phyloP scores from a whole-genome alignment of 2,329 filamentous ascomycete genomes.

The Rutstroemia sp. region DNA sequence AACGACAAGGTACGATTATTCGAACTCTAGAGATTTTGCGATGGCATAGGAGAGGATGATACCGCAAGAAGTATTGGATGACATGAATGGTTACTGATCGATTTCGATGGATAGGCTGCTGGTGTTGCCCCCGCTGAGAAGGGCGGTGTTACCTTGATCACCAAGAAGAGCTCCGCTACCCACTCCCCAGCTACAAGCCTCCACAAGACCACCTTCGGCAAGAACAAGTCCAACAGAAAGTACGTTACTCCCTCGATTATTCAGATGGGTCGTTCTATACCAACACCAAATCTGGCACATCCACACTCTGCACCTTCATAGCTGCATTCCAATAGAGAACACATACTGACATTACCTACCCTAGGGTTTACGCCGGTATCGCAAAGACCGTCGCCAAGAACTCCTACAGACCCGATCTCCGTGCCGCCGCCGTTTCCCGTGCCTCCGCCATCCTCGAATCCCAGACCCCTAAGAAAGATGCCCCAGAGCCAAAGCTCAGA shows the following conservation, averaged over 20 bases:
- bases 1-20: conserved; percentile 71
- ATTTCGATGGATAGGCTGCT: conserved; percentile 50
- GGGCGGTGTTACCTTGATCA: conserved; percentile 71
- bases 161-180: conserved; percentile 70
- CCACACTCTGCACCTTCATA: too few relatives aligned
- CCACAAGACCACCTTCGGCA: conserved; percentile 60
- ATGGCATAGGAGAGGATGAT: background rate
- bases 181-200: conserved; percentile 66
- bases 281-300: background rate
- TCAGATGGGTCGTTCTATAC: background rate
- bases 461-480: conserved; percentile 71
- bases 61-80: background rate
- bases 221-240: conserved; percentile 73
- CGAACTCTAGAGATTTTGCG: background rate
- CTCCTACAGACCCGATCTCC: conserved; percentile 77
- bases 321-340: background rate
- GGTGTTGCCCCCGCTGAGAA: conserved; percentile 70
- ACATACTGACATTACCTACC: background rate
- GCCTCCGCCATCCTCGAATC: conserved; percentile 77
- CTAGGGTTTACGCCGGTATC: conserved; percentile 81
- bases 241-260: conserved; percentile 39
- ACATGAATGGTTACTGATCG: conserved; percentile 14
- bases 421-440: conserved; percentile 72
- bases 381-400: conserved; percentile 76
- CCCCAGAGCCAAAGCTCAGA: conserved; percentile 65